These are phyloP conservation scores for Aspergillus kassunensis DNA, from an alignment of 495 filamentous ascomycete species.

Conservation along the genomic window DNA sequence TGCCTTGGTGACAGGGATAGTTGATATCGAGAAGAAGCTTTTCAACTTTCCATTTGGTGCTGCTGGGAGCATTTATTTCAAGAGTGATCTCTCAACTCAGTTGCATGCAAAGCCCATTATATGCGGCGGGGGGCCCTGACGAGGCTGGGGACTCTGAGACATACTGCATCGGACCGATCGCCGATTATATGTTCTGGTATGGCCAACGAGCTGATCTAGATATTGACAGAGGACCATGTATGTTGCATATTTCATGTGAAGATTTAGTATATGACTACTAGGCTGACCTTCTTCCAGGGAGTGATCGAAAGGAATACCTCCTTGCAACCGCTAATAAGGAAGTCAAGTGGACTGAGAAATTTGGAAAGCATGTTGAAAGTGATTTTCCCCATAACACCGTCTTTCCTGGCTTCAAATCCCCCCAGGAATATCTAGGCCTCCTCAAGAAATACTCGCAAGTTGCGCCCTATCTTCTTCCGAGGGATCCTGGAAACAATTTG, in stretches of 20 bases:
- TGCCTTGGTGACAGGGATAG: not conserved
- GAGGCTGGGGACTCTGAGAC: too few relatives aligned
- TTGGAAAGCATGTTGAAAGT: not conserved
- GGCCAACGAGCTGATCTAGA: too few relatives aligned
- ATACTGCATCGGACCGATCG: too few relatives aligned
- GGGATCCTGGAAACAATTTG: too few relatives aligned
- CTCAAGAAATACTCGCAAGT: slow-evolving; percentile 2
- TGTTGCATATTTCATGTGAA: not conserved
- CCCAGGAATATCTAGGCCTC: too few relatives aligned
- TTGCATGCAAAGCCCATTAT: too few relatives aligned
- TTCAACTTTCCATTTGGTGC: slow-evolving; percentile 3
- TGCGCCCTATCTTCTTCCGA: slow-evolving; percentile 13
- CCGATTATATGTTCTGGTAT: too few relatives aligned
- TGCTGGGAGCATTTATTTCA: slow-evolving; percentile 2
- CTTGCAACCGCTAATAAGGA: not conserved
- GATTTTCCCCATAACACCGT: slow-evolving; percentile 5
- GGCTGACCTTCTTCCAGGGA: too few relatives aligned
- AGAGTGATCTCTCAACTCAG: not conserved
- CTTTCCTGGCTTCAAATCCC: too few relatives aligned
- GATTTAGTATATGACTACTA: not conserved
- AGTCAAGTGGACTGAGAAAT: not conserved
- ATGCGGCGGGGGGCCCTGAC: too few relatives aligned
- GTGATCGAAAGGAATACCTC: not conserved
- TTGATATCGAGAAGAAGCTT: slow-evolving; percentile 9
- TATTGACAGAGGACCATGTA: not conserved